phyloP scores from a whole-genome alignment of 129 eudicot genomes.

The Gnaphalium uliginosum region DNA sequence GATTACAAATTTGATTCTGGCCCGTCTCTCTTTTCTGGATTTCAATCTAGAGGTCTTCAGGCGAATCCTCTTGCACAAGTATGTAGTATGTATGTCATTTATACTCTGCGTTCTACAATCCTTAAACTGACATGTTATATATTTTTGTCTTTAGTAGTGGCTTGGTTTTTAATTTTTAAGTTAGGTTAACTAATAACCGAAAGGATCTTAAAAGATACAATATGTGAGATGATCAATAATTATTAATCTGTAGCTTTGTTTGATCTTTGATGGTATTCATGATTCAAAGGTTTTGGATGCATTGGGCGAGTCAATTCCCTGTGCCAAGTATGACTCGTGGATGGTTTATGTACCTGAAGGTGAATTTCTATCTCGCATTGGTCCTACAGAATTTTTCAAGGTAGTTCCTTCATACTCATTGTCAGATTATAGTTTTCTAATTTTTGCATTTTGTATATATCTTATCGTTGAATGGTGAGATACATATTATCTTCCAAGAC shows the following conservation, averaged over 20 bases:
- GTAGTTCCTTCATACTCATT: constrained; percentile 29
- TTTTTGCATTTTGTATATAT: constrained; percentile 2
- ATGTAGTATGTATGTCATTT: constrained; percentile 29
- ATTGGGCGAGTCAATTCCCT: constrained; percentile 81
- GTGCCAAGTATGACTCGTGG: constrained; percentile 96
- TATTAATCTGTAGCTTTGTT: constrained; percentile 1
- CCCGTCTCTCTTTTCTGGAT: constrained; percentile 92
- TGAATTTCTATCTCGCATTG: constrained; percentile 90
- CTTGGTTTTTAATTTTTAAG: too few relatives aligned
- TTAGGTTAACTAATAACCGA: too few relatives aligned
- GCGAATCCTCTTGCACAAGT: constrained; percentile 99
- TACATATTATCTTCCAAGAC: constrained; percentile 8
- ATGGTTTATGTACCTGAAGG: constrained; percentile 98
- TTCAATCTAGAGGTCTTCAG: constrained; percentile 97
- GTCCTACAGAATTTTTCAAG: constrained; percentile 94
- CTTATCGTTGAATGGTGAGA: neutral
- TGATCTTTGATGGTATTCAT: constrained; percentile 10
- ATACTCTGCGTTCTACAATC: constrained; percentile 6
- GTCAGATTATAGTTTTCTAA: neutral
- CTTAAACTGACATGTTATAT: neutral
- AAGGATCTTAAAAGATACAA: neutral
- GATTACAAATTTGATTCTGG: constrained; percentile 95
- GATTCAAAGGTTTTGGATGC: constrained; percentile 86
- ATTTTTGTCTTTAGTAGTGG: too few relatives aligned
- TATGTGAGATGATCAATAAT: neutral